Evolutionary conservation across 129 eudicot genomes (phyloP), one percentile per base, ranked within the genome.

Genomic region (Ambrosia artemisiifolia): DNA sequence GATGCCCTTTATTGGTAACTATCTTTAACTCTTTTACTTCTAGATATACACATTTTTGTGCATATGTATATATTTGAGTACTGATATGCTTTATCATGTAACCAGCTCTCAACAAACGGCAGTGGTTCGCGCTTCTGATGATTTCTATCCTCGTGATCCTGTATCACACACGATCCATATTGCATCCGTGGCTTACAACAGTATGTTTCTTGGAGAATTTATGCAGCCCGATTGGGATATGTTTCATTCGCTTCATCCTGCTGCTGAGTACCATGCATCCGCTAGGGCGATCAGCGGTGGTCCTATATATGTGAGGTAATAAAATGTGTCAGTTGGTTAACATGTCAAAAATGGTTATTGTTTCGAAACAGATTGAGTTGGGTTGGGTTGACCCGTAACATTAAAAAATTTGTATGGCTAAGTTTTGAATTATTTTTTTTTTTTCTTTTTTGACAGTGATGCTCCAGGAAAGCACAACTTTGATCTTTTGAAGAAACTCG

Each of bases 151-250:
- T 0, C 85, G 86, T 19, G 96, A 93, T 78, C 96, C 95, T 3
- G 75, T 82, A 7, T 87, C 96, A 44, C 96, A 90, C 80, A 90
- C 96, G 46, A 87, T 90, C 75, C 96, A 87, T 65, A 85, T 93
- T 43, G 96, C 95, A 24, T 33, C 95, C 0, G 95, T 89, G 69
- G 93, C 95, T 5, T 94, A 90, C 76, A 94, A 94, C 56, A 88
- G 91, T 7, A 78, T 94, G 40, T 94, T 94, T 82, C 86, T 94
- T 17, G 98, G 98, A 70, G 97, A 94, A 78, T 80, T 90, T 40
- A 94, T 94, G 98, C 90, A 82, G 87, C 96, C 96, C 13, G 96
- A 90, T 77, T 90, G 96, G 96, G 96, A 90, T 70, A 90, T 90
- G 96, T 90, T 90, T 81, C 96, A 90, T 49, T 90, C 96, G 34